These are phyloP conservation scores for Postia placenta DNA, from an alignment of 768 basidiomycete genomes.

Conservation along the genomic window DNA sequence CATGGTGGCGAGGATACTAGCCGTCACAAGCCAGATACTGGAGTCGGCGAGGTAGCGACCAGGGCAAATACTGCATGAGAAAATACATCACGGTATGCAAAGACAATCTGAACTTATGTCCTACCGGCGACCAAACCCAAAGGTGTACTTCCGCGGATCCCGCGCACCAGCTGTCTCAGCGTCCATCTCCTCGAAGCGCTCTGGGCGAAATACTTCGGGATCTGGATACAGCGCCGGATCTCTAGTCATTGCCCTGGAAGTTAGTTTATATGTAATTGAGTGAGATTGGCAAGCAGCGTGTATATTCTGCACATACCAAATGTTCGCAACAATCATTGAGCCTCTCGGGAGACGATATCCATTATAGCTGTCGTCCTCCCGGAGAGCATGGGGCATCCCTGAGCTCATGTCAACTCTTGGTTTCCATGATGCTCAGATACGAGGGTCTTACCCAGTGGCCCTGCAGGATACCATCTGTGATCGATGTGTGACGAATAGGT, in stretches of 20 bases:
- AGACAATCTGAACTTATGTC: too few relatives aligned
- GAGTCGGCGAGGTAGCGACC: constrained; percentile 46
- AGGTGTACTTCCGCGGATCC: constrained; percentile 8
- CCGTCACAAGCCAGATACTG: constrained; percentile 39
- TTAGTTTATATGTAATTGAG: not conserved
- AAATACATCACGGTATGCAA: not conserved
- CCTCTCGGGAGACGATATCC: constrained; percentile 28
- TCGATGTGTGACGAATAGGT: constrained; percentile 9
- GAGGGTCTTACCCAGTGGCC: not conserved
- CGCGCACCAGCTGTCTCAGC: not conserved
- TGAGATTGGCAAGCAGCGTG: not conserved
- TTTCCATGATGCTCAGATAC: not conserved
- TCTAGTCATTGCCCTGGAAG: constrained; percentile 9
- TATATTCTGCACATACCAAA: not conserved
- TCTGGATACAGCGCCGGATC: constrained; percentile 14
- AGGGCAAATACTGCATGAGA: constrained; percentile 39
- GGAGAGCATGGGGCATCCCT: constrained; percentile 17
- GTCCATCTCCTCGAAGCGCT: constrained; percentile 16
- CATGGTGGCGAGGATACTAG: constrained; percentile 40
- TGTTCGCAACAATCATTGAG: constrained; percentile 6
- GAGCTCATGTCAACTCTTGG: not conserved
- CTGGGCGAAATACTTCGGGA: constrained; percentile 18
- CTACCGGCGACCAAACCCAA: constrained; percentile 15
- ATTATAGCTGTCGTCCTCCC: constrained; percentile 23
- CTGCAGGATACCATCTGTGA: not conserved